Base-by-base conservation (phyloP, 192 early-diverging fungal genomes). In the Backusella luteola region DNA sequence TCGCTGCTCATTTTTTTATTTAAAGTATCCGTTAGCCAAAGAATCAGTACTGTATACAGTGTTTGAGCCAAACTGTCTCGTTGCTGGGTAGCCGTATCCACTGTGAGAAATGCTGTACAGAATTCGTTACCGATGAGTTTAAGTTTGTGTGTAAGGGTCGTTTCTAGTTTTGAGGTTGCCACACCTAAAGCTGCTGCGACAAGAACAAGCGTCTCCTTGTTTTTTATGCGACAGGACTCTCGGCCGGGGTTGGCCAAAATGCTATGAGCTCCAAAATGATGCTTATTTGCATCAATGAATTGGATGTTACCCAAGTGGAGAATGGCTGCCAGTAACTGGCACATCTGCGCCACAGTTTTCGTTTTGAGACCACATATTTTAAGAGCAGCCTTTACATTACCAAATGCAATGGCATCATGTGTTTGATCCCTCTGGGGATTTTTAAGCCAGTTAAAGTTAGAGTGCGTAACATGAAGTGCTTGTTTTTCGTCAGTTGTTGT, bases 281-380 rank as follows among this genome's bases (percentile, higher is more conserved):
- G 85, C 67, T 88, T 80, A 23, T 72, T 78, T 11, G 83, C 84
- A 70, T 91, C 93, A 3, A 85, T 71, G 77, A 99, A 99, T 71
- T 90, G 86, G n/a, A 96, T 80, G 69, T 97, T 96, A 36, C 96
- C 96, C 29, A 99, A 81, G 73, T 97, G 96, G 77, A 99, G 81
- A 46, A 98, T 93, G 0, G 94, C 98, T 0, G 95, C 92, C 38
- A 99, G 78, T 1, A 94, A 77, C 71, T 94, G 92, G 81, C 93
- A 97, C 36, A 99, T 87, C 41, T 93, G 91, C 41, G 85, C 83
- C 52, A 95, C 92, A 67, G 89, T 87, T 52, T 94, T 89, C 67
- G 83, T 74, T 59, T 83, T 89, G 67, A 95, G 83, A 0, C 93
- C 92, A 52, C 90, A 89, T 1, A 83, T 80, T 35, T 83, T 80